A percentile compares a stretch with the other conserved stretches of the same genome.
Evolutionary conservation across 1,284 basidiomycete species (phyloP).

Genomic region (Tilletia setariae): DNA sequence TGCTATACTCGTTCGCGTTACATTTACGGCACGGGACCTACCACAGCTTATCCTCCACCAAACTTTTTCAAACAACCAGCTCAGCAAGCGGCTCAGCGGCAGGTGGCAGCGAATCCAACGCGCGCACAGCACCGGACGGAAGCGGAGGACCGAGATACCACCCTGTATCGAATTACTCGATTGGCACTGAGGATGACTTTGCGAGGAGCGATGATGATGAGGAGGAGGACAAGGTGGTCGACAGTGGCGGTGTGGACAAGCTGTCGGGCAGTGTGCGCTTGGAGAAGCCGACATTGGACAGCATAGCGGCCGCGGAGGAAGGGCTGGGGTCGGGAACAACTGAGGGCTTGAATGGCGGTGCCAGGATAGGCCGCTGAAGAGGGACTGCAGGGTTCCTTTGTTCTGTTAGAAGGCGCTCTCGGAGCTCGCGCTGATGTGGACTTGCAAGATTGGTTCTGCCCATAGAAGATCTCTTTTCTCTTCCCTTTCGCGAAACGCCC

Average conservation of each 20-base stretch:
- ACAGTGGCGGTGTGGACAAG: not conserved
- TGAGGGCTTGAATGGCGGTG: not conserved
- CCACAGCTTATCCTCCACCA: conserved; percentile 69
- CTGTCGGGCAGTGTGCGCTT: not conserved
- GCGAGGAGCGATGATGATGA: conserved; percentile 42
- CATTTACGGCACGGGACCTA: conserved; percentile 91
- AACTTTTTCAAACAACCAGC: conserved; percentile 32
- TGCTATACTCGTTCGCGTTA: conserved; percentile 88
- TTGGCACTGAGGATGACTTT: conserved; percentile 36
- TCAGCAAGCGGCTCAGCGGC: conserved; percentile 17
- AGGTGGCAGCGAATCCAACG: conserved; percentile 34
- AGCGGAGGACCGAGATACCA: conserved; percentile 17
- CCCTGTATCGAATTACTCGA: conserved; percentile 20
- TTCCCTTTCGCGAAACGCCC: not conserved
- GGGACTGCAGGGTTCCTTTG: not conserved
- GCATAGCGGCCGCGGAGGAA: not conserved
- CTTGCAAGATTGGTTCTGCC: no score
- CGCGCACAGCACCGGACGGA: conserved; percentile 60
- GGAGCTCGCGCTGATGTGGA: not conserved
- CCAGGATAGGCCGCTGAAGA: not conserved
- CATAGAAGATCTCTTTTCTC: not conserved
- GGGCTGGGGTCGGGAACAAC: not conserved
- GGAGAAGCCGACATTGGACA: not conserved
- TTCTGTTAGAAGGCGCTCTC: not conserved
- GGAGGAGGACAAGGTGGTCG: conserved; percentile 20